These are phyloP conservation scores for Annulohypoxylon stygium DNA, from an alignment of 495 filamentous ascomycete genomes.

Conservation along the genomic window DNA sequence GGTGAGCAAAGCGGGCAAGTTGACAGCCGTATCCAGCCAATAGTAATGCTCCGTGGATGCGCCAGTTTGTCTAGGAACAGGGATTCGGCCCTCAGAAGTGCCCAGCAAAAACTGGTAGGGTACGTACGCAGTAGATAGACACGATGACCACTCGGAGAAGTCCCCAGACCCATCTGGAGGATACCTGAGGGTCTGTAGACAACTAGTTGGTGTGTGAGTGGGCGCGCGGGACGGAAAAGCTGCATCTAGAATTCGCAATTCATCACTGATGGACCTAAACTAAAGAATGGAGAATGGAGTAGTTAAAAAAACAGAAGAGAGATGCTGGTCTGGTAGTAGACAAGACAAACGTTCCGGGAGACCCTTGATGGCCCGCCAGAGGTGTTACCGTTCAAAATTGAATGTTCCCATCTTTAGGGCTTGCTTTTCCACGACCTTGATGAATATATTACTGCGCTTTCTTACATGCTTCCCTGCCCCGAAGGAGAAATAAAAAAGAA, in stretches of 20 bases:
- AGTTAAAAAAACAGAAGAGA: not conserved
- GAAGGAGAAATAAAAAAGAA: conserved; percentile 17
- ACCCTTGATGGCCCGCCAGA: conserved; percentile 34
- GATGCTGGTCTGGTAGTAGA: conserved; percentile 6
- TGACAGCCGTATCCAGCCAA: conserved; percentile 49
- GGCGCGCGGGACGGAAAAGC: conserved; percentile 31
- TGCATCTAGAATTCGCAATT: conserved; percentile 45
- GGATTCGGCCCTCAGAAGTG: conserved; percentile 46
- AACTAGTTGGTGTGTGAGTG: conserved; percentile 42
- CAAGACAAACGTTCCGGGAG: conserved; percentile 26
- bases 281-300: conserved; percentile 23
- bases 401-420: not conserved
- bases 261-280: conserved; percentile 21
- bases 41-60: conserved; percentile 41
- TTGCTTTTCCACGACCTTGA: conserved; percentile 2
- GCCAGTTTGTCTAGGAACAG: conserved; percentile 51
- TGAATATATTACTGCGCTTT: not conserved
- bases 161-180: conserved; percentile 44
- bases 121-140: conserved; percentile 49
- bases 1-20: conserved; percentile 53
- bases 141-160: conserved; percentile 46
- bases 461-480: conserved; percentile 12
- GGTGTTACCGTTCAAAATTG: conserved; percentile 18
- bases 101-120: conserved; percentile 47
- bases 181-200: conserved; percentile 46